Conservation (phyloP, 495 filamentous ascomycete species). For the Aspergillus diversus region DNA sequence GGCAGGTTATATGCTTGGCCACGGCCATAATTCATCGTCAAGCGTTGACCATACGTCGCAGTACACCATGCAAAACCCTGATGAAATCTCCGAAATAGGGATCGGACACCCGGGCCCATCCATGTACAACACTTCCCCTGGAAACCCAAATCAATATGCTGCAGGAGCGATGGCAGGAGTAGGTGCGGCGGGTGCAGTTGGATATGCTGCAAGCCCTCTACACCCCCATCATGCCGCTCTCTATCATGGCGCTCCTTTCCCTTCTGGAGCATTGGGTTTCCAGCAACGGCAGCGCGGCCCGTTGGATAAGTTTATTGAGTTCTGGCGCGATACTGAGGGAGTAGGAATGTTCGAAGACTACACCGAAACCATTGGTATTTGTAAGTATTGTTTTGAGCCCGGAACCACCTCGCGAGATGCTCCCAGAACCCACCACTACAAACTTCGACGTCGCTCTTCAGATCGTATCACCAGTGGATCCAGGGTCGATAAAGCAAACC, state of each 20-base stretch:
- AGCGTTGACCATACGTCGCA: conserved; percentile 36
- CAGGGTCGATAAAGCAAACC: conserved; percentile 59
- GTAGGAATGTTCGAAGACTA: conserved; percentile 75
- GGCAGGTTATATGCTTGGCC: conserved; percentile 51
- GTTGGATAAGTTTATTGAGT: conserved; percentile 60
- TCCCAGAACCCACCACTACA: conserved; percentile 66
- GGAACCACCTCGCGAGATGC: conserved; percentile 61
- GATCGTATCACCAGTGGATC: conserved; percentile 51
- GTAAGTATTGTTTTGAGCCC: conserved; percentile 69
- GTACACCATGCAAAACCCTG: conserved; percentile 37
- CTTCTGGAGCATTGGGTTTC: conserved; percentile 43
- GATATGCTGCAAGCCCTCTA: conserved; percentile 43
- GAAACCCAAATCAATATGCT: conserved; percentile 44
- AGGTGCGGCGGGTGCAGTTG: conserved; percentile 47
- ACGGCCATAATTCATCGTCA: conserved; percentile 44
- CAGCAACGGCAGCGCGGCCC: conserved; percentile 56
- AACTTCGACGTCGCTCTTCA: conserved; percentile 43
- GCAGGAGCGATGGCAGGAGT: conserved; percentile 49
- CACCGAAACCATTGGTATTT: conserved; percentile 71
- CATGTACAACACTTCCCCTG: conserved; percentile 34
- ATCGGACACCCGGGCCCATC: conserved; percentile 25
- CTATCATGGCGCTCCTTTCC: conserved; percentile 27
- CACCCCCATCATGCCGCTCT: conserved; percentile 30
- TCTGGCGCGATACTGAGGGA: conserved; percentile 69
- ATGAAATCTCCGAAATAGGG: conserved; percentile 30